phyloP scores from a whole-genome alignment of 345 rosid species.

The Laguncularia racemosa region DNA sequence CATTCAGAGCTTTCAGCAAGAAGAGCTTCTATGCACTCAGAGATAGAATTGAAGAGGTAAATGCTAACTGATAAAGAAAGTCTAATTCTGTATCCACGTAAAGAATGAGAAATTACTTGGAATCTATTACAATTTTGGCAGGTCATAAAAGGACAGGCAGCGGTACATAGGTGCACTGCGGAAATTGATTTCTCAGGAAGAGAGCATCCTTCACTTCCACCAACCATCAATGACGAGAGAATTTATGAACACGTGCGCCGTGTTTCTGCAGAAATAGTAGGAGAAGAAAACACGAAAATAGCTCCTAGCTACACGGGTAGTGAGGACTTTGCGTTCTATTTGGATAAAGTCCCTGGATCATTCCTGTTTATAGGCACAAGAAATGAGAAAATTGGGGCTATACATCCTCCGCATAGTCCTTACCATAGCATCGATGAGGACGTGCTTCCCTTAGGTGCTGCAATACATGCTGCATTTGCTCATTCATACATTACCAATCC shows the following conservation, averaged over 20 bases:
- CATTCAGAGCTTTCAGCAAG: slow-evolving; percentile 53
- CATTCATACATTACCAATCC: slow-evolving; percentile 28
- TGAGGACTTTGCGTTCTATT: slow-evolving; percentile 58
- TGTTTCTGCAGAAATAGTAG: slow-evolving; percentile 26
- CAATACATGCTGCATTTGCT: slow-evolving; percentile 44
- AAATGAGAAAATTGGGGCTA: slow-evolving; percentile 32
- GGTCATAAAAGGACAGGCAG: slow-evolving; percentile 50
- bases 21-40: slow-evolving; percentile 36
- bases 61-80: too few relatives aligned
- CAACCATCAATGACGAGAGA: slow-evolving; percentile 33
- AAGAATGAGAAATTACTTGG: neutral
- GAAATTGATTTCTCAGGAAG: slow-evolving; percentile 34
- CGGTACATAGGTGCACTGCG: slow-evolving; percentile 46
- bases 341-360: slow-evolving; percentile 36
- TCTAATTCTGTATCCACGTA: too few relatives aligned
- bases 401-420: slow-evolving; percentile 44
- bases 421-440: slow-evolving; percentile 44
- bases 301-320: slow-evolving; percentile 44
- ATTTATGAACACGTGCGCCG: slow-evolving; percentile 26
- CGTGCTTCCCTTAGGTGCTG: slow-evolving; percentile 45
- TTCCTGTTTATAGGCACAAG: slow-evolving; percentile 32
- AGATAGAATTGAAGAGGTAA: slow-evolving; percentile 50
- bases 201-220: slow-evolving; percentile 40
- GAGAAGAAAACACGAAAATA: slow-evolving; percentile 32
- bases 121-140: slow-evolving; percentile 1